A percentile compares a stretch with the other conserved stretches of the same genome.
Conservation (phyloP, 768 basidiomycete genomes). For the Ephemerocybe angulata region DNA sequence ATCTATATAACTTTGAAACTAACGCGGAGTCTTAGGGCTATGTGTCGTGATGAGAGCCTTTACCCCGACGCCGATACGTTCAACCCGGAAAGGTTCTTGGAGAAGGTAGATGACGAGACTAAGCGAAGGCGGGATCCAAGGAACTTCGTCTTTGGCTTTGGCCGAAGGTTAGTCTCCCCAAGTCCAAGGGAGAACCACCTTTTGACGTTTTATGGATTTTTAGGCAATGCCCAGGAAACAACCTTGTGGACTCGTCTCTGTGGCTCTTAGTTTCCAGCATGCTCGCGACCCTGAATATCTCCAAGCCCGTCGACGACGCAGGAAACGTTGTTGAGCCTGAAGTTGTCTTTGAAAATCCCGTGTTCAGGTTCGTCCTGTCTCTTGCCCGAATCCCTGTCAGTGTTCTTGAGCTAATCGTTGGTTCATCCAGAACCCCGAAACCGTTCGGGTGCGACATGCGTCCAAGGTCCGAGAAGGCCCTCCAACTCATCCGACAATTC, state of each 20-base stretch:
- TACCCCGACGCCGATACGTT: conserved; percentile 51
- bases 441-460: conserved; percentile 47
- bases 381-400: background rate
- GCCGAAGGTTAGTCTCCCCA: conserved; percentile 31
- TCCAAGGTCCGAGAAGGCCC: conserved; percentile 44
- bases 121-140: conserved; percentile 27
- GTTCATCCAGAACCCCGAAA: conserved; percentile 41
- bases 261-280: conserved; percentile 57
- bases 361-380: conserved; percentile 49
- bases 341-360: conserved; percentile 53
- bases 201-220: background rate
- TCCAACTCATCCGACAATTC: conserved; percentile 37
- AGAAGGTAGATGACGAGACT: conserved; percentile 24
- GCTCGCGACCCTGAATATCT: conserved; percentile 55
- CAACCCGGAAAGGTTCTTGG: conserved; percentile 51
- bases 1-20: background rate
- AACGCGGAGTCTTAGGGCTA: conserved; percentile 32
- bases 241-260: conserved; percentile 59
- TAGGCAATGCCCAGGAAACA: conserved; percentile 60
- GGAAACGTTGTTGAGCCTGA: conserved; percentile 48
- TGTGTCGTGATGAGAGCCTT: conserved; percentile 45
- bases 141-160: conserved; percentile 39
- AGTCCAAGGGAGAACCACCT: background rate
- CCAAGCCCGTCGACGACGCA: conserved; percentile 45
- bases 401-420: background rate